A percentile compares a stretch with the other conserved stretches of the same genome.
Evolutionary conservation across 2,329 filamentous ascomycete genomes (phyloP).

Genomic region (Penicillium vulpinum): DNA sequence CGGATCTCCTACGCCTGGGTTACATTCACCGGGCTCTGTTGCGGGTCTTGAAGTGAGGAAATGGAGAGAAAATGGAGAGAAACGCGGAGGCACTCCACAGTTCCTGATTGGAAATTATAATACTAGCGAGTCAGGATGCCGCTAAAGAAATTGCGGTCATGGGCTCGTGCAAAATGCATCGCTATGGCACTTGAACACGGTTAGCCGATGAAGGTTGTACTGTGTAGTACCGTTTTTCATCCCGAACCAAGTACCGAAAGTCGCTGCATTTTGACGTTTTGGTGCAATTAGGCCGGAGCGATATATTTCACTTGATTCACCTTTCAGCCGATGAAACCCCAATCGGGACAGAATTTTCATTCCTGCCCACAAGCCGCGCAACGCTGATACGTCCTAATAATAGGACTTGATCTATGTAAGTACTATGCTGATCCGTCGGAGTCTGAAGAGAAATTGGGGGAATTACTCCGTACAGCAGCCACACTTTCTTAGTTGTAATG

Average conservation of each 20-base stretch:
- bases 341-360: background rate
- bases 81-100: constrained; percentile 26
- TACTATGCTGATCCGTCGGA: too few relatives aligned
- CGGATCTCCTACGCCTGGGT: background rate
- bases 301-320: background rate
- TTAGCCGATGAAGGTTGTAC: constrained; percentile 14
- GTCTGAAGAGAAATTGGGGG: background rate
- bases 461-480: background rate
- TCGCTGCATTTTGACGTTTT: background rate
- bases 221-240: constrained; percentile 1
- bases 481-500: background rate
- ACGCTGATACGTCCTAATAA: too few relatives aligned
- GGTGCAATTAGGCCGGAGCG: constrained; percentile 3
- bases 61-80: constrained; percentile 15
- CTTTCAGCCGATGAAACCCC: background rate
- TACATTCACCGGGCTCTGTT: constrained; percentile 15
- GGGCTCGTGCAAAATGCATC: background rate
- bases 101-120: background rate
- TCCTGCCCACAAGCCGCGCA: background rate
- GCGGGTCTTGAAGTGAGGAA: constrained; percentile 10
- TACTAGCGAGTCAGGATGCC: background rate
- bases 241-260: constrained; percentile 19
- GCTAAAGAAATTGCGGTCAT: background rate
- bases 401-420: background rate
- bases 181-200: constrained; percentile 23